Conservation (phyloP, 148 eudicot genomes). For the Rhododendron ferrugineum region DNA sequence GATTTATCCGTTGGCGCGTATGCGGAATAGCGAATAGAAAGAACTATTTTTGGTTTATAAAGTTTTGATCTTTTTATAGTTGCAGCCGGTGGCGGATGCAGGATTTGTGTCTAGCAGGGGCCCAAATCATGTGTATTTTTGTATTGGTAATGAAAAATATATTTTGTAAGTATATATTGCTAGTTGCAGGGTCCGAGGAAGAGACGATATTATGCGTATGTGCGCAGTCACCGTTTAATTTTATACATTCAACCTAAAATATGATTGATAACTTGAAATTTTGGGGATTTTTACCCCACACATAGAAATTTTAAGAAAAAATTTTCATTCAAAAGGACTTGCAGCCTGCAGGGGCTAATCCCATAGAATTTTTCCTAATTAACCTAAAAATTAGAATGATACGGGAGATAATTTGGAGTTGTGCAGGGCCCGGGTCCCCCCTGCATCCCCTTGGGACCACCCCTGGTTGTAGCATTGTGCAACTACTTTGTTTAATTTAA, state of each 20-base stretch:
- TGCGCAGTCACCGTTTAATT: too few species aligned
- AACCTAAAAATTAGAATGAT: too few species aligned
- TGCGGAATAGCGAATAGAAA: not conserved
- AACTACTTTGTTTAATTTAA: not conserved
- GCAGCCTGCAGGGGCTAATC: too few species aligned
- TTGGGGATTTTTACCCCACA: not conserved
- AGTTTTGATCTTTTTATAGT: not conserved
- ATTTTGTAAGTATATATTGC: not conserved
- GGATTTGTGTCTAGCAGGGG: not conserved
- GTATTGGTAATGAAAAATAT: not conserved
- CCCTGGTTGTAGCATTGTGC: not conserved
- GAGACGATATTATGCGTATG: too few species aligned
- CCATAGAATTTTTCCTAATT: too few species aligned
- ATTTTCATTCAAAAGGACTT: not conserved
- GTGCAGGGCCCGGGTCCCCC: not conserved
- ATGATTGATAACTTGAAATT: too few species aligned
- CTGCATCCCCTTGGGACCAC: not conserved
- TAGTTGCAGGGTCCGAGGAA: too few species aligned
- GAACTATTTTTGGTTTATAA: not conserved
- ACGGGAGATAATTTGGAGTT: too few species aligned
- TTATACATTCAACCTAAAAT: too few species aligned
- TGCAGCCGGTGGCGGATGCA: not conserved
- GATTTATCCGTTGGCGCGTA: not conserved
- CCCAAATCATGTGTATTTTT: not conserved
- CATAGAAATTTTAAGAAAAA: not conserved